Conservation (phyloP, 345 rosid species). For the Linum tenue region DNA sequence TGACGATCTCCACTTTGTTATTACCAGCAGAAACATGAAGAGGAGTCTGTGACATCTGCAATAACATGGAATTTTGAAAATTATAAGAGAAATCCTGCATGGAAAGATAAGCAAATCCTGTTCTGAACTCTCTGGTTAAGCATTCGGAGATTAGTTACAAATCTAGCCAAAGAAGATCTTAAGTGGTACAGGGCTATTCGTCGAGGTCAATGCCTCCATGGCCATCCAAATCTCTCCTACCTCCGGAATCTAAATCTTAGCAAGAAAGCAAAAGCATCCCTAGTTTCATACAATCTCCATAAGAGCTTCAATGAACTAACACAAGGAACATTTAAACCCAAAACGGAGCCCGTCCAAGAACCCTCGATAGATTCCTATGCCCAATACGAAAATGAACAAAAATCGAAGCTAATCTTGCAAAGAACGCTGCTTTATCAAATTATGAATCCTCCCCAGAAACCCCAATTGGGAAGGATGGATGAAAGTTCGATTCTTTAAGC, state of each 20-base stretch:
- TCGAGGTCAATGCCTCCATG: not conserved
- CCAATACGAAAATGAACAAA: not conserved
- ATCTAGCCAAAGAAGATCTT: not conserved
- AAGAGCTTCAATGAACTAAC: not conserved
- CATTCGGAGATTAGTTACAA: not conserved
- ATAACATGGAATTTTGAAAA: conserved; percentile 7
- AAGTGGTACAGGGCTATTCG: not conserved
- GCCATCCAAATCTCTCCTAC: not conserved
- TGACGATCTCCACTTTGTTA: conserved; percentile 58
- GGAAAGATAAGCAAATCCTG: no score
- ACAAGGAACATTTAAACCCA: not conserved
- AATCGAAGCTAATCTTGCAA: not conserved
- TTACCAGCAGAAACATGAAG: conserved; percentile 90
- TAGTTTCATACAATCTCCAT: not conserved
- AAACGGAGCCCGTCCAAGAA: not conserved
- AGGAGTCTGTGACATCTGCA: conserved; percentile 96
- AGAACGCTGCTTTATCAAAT: not conserved
- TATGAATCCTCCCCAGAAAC: not conserved
- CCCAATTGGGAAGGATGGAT: not conserved
- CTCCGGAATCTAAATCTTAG: no score
- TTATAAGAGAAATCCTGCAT: not conserved
- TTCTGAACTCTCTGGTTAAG: no score
- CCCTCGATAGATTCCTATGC: not conserved
- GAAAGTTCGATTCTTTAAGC: not conserved
- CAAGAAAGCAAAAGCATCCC: not conserved